Evolutionary conservation across 306 rosid species (phyloP), one percentile per base, ranked within the genome.

Genomic region (Castanea sativa): DNA sequence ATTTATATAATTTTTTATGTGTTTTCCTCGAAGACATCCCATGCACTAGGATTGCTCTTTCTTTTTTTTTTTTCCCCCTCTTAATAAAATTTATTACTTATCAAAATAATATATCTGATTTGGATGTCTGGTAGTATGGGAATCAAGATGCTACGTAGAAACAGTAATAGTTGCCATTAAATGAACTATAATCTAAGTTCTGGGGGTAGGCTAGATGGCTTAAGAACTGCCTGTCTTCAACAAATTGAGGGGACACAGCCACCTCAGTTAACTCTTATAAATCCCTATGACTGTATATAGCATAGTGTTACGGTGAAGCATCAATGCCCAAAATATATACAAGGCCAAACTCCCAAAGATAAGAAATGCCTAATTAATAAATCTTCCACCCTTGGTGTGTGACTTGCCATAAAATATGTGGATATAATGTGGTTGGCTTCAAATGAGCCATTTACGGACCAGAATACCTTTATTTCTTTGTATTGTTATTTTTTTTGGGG

Each of bases 261-360:
- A 67, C 74, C 68, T 65, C 53, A 43, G 43, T n/a, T 49, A 65
- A 75, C 61, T 61, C 75, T 68, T 41, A 38, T 75, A 55, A 43
- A 74, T 78, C 41, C 69, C 73, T 61, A 27, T 19, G 25, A 19
- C 27, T 18, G 13, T 58, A 20, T 25, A 30, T 75, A 23, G 53
- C 56, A 55, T 74, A 60, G 21, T 14, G 59, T 76, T 27, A 16
- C 7, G 27, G 65, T n/a, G 59, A 72, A 69, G 16, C 38, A 41
- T 79, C 72, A 55, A 53, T 43, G 4, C 55, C 30, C 15, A 75
- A 79, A 55, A 58, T 18, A 20, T 41, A 51, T 78, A 63, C 30
- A 9, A 73, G 29, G 53, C 21, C 73, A 33, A 41, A 68, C 52
- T 41, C 73, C 53, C 27, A 33, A 18, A 19, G 6, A 33, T 41